phyloP scores from a whole-genome alignment of 2,329 filamentous ascomycete genomes.

The Colletotrichum sansevieriae region DNA sequence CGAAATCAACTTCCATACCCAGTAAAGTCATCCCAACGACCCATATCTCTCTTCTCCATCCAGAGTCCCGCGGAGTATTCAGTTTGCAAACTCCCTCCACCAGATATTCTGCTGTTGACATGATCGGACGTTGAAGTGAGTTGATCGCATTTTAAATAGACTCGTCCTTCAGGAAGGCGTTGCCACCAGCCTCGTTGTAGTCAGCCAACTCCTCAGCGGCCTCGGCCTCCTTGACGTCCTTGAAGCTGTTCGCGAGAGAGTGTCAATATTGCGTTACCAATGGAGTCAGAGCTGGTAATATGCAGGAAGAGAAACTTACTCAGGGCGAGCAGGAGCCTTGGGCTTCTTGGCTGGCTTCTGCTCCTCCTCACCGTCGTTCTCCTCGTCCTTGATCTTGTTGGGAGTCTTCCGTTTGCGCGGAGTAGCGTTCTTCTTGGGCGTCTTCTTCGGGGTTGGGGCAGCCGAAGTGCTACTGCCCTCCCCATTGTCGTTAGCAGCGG shows the following conservation, averaged over 20 bases:
- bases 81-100: neutral
- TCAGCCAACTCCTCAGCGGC: neutral
- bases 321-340: constrained; percentile 18
- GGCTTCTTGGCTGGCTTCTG: constrained; percentile 44
- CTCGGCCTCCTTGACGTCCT: neutral
- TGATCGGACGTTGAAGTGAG: neutral
- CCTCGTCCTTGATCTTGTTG: constrained; percentile 45
- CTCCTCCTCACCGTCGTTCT: constrained; percentile 46
- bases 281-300: neutral
- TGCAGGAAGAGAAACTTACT: constrained; percentile 9
- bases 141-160: neutral
- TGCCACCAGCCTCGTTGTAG: neutral
- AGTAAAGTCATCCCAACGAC: neutral
- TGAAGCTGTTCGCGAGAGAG: neutral
- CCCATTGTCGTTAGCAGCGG: constrained; percentile 41
- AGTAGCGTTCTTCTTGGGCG: constrained; percentile 37
- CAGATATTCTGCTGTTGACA: neutral
- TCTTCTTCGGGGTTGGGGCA: constrained; percentile 41
- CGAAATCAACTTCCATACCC: neutral
- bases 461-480: constrained; percentile 36
- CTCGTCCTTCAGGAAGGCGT: too few relatives aligned
- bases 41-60: neutral
- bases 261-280: neutral
- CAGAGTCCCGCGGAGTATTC: neutral
- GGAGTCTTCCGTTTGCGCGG: constrained; percentile 49